Evolutionary conservation across 441 rosid species (phyloP).

Genomic region (Lepidium campestre): DNA sequence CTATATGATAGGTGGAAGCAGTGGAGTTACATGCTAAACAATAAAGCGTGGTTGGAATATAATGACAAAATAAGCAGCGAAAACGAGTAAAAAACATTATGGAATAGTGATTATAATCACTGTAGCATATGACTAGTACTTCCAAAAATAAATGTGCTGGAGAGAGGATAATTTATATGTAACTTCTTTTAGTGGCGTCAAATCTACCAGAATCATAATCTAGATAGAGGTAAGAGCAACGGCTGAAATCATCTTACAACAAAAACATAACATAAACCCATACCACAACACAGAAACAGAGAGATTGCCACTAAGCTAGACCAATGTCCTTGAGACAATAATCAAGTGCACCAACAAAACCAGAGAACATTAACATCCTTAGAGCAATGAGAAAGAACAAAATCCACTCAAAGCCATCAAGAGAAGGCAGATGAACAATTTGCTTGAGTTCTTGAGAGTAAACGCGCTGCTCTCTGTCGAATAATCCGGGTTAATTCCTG

Average conservation of each 20-base stretch:
- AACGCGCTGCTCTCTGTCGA: constrained; percentile 36
- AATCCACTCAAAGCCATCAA: constrained; percentile 22
- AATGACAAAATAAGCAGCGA: too few relatives aligned
- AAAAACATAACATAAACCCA: constrained; percentile 19
- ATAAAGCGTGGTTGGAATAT: too few relatives aligned
- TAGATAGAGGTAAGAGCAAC: constrained; percentile 6
- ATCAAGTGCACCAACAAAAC: constrained; percentile 26
- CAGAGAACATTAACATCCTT: neutral
- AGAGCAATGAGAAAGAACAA: constrained; percentile 34
- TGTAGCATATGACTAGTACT: too few relatives aligned
- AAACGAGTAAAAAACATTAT: too few relatives aligned
- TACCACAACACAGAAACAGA: constrained; percentile 16
- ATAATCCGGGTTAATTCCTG: constrained; percentile 58
- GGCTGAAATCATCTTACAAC: constrained; percentile 15
- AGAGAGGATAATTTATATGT: constrained; percentile 14
- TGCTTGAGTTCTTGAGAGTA: constrained; percentile 20
- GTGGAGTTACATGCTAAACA: too few relatives aligned
- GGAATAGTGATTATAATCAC: too few relatives aligned
- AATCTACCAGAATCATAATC: neutral
- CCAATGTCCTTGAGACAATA: constrained; percentile 25
- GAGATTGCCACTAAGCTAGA: constrained; percentile 34
- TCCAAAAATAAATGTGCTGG: too few relatives aligned
- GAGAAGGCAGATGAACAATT: constrained; percentile 8
- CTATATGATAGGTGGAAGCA: too few relatives aligned
- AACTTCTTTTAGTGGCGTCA: neutral